phyloP scores from a whole-genome alignment of 495 filamentous ascomycete species.

The Melanomma pulvis-pyrius region DNA sequence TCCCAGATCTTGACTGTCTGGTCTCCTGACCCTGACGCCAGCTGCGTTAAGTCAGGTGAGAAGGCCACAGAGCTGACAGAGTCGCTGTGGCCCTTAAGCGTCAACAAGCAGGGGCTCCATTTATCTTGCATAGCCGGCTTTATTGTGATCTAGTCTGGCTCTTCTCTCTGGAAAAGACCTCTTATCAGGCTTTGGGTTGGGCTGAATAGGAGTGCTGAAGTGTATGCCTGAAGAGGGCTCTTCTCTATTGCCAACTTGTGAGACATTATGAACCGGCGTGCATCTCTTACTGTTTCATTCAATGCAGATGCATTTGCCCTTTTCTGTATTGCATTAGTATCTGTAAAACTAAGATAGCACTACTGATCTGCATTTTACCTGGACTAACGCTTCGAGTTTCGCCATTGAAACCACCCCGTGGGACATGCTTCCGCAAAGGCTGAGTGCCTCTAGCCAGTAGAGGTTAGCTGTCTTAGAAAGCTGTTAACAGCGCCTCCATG shows the following conservation, averaged over 20 bases:
- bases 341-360: not conserved
- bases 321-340: not conserved
- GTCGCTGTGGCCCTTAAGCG: not conserved
- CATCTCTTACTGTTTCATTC: no score
- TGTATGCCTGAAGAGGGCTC: slow-evolving; percentile 44
- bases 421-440: slow-evolving; percentile 40
- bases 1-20: not conserved
- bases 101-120: not conserved
- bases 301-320: slow-evolving; percentile 4
- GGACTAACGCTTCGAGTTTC: slow-evolving; percentile 5
- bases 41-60: not conserved
- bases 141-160: not conserved
- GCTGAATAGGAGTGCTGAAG: slow-evolving; percentile 45
- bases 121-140: not conserved
- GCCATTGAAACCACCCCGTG: slow-evolving; percentile 21
- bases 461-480: slow-evolving; percentile 47
- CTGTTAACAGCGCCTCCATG: slow-evolving; percentile 36
- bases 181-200: slow-evolving; percentile 29
- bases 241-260: slow-evolving; percentile 38
- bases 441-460: slow-evolving; percentile 49
- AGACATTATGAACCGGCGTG: slow-evolving; percentile 40
- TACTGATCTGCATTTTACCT: not conserved
- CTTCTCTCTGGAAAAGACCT: slow-evolving; percentile 22
- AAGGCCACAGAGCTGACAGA: not conserved
- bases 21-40: not conserved